Evolutionary conservation across 495 filamentous ascomycete genomes (phyloP), one percentile per base, ranked within the genome.

Genomic region (Astrothelium subdiscretum): DNA sequence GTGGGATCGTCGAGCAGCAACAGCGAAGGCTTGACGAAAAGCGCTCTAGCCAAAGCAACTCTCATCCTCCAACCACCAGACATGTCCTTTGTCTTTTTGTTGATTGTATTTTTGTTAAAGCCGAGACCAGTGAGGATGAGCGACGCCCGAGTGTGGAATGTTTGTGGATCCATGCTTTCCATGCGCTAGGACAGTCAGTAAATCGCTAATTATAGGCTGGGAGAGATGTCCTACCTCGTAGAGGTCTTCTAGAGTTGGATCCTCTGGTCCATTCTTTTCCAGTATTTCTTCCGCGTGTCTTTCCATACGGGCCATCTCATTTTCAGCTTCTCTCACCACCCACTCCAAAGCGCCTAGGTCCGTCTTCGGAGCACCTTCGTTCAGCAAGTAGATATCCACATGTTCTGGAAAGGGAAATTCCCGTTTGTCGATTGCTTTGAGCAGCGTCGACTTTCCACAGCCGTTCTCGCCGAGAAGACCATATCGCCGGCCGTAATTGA

Each of bases 81-180:
- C 94, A 99, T 99, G 71, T 99, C 94, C 84, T 96, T 99, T 65
- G 94, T 99, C 83, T 90, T 95, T 83, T 99, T 99, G 75, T 92
- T 79, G 71, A 99, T 97, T 32, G 94, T 99, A 31, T 67, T 74
- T 79, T 97, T 96, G 85, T 97, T 96, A 83, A 99, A 99, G 65
- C 94, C 94, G 44, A 99, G 89, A 92, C 94, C 94, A 44, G 94
- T 99, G 65, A 99, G 74, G 74, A 99, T 99, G 66, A 96, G 85
- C 29, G 92, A 95, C 40, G 94, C 94, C 73, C 94, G 92, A 58
- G 92, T 95, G 69, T 90, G 80, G 77, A 99, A 99, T n/a, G 94
- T 99, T n/a, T 92, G 95, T 51, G 94, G 95, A 69, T 99, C 94
- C 95, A 99, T 97, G 76, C 85, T 87, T 77, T 99, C 94, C 82